Evolutionary conservation across 2,329 filamentous ascomycete species (phyloP).

Genomic region (Coniochaeta ligniaria): DNA sequence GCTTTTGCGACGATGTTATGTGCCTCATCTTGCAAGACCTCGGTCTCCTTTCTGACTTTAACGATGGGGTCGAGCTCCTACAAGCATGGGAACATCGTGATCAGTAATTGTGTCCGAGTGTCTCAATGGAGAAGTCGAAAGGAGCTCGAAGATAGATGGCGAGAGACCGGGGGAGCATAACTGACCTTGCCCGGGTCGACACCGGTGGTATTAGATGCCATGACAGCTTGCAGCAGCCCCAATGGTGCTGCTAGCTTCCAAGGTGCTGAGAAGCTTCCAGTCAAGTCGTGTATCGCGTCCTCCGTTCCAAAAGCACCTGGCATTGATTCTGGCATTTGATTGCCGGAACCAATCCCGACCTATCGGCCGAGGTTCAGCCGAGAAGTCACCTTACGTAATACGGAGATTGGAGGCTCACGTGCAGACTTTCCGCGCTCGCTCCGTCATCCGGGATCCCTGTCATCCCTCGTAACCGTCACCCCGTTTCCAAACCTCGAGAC

Average conservation of each 20-base stretch:
- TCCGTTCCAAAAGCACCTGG: no score
- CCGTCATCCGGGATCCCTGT: neutral
- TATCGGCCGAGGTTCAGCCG: no score
- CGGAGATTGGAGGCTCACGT: neutral
- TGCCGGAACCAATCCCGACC: no score
- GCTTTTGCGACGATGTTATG: conserved; percentile 22
- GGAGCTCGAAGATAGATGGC: no score
- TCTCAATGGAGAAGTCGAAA: no score
- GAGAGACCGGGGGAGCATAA: conserved; percentile 6
- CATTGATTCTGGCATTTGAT: no score
- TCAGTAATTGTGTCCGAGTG: conserved; percentile 3
- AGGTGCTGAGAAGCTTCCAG: neutral
- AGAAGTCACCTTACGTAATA: no score
- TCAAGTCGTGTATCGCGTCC: conserved; percentile 13
- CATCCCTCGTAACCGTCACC: neutral
- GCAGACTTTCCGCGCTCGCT: neutral
- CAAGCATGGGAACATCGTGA: neutral
- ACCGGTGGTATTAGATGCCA: conserved; percentile 24
- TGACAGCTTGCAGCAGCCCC: conserved; percentile 13
- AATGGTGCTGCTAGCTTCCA: neutral
- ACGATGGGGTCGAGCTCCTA: conserved; percentile 24
- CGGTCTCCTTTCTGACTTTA: conserved; percentile 31
- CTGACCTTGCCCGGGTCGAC: conserved; percentile 20
- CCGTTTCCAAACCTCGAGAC: neutral
- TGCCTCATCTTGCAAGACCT: conserved; percentile 29